phyloP scores from a whole-genome alignment of 169 alveolate species.

The Theileria equi region DNA sequence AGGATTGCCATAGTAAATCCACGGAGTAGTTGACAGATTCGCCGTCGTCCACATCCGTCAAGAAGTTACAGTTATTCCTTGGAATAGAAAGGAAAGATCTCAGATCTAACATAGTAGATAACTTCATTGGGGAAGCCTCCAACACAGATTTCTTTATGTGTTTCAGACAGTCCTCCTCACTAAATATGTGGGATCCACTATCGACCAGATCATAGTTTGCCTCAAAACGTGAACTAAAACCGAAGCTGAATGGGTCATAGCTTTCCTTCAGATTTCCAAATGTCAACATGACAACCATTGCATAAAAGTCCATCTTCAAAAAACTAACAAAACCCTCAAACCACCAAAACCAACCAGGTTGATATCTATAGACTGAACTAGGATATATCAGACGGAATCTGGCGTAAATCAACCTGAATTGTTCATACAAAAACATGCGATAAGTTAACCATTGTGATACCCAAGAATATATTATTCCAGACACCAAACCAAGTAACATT shows the following conservation, averaged over 20 bases:
- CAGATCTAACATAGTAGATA: background rate
- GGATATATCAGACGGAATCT: constrained; percentile 18
- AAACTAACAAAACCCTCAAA: constrained; percentile 35
- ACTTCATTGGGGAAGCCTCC: background rate
- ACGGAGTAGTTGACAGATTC: background rate
- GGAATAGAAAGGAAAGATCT: constrained; percentile 8
- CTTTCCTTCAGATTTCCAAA: background rate
- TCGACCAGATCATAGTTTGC: constrained; percentile 3
- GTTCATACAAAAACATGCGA: constrained; percentile 21
- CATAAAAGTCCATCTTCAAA: constrained; percentile 6
- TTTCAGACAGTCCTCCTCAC: constrained; percentile 11
- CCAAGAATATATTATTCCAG: constrained; percentile 38
- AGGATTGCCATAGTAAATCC: constrained; percentile 8
- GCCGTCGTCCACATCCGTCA: background rate
- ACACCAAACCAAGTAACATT: constrained; percentile 22
- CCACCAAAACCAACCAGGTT: constrained; percentile 22
- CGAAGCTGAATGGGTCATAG: constrained; percentile 16
- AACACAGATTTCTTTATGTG: constrained; percentile 11
- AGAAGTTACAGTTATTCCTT: background rate
- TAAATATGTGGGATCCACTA: constrained; percentile 1
- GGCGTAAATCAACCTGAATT: constrained; percentile 26
- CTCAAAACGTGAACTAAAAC: constrained; percentile 2
- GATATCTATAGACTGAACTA: background rate
- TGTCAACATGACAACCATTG: constrained; percentile 5
- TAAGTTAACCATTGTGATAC: constrained; percentile 57